These are phyloP conservation scores for Tulasnella sp. DNA, from an alignment of 768 basidiomycete species.

Conservation along the genomic window DNA sequence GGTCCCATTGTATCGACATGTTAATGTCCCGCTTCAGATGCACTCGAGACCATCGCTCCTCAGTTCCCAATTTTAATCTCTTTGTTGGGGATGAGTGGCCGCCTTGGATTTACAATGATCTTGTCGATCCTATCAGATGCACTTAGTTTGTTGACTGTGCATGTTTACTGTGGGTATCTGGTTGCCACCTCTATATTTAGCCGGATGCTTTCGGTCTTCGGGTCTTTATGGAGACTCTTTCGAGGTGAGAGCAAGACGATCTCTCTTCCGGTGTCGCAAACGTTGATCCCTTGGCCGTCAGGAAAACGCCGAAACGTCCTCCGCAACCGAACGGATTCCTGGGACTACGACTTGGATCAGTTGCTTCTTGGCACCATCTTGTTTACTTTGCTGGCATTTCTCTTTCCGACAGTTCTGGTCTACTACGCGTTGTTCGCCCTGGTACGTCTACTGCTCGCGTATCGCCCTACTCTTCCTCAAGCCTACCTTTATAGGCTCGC, in stretches of 20 bases:
- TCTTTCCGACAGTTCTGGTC: slow-evolving; percentile 78
- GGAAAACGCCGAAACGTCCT: slow-evolving; percentile 87
- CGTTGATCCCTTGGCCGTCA: slow-evolving; percentile 35
- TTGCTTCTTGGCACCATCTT: slow-evolving; percentile 90
- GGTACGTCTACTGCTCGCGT: slow-evolving; percentile 41
- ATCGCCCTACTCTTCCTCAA: background rate
- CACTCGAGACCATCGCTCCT: slow-evolving; percentile 35
- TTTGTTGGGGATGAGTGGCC: slow-evolving; percentile 33
- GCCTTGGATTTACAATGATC: slow-evolving; percentile 49
- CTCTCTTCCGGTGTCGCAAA: background rate
- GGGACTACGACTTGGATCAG: slow-evolving; percentile 90
- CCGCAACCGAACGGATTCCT: slow-evolving; percentile 81
- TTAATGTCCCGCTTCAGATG: slow-evolving; percentile 27
- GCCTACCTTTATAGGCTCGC: slow-evolving; percentile 43
- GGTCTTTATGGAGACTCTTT: slow-evolving; percentile 84
- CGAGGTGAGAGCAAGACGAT: slow-evolving; percentile 51
- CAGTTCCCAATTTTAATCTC: slow-evolving; percentile 31
- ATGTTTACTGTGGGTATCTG: slow-evolving; percentile 66
- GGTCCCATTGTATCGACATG: background rate
- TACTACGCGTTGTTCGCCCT: slow-evolving; percentile 79
- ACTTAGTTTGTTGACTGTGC: slow-evolving; percentile 61
- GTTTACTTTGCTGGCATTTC: slow-evolving; percentile 74
- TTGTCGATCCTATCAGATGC: slow-evolving; percentile 65
- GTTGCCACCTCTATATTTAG: slow-evolving; percentile 59
- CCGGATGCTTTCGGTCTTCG: slow-evolving; percentile 52